Evolutionary conservation across 2,329 filamentous ascomycete species (phyloP).

Genomic region (Ilyonectria sp.): DNA sequence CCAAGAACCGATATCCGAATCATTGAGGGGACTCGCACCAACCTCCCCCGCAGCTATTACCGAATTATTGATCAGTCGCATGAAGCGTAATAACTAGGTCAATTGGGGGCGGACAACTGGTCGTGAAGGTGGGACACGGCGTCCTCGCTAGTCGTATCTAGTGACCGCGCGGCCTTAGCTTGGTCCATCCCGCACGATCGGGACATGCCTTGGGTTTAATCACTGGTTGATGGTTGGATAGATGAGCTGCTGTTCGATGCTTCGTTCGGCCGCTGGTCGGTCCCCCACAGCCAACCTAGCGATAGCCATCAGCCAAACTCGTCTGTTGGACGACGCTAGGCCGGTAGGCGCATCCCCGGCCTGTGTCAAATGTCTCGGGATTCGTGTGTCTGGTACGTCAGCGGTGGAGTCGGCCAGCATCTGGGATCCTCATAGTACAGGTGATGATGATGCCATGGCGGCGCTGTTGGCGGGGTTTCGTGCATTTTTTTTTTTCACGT

Average conservation of each 20-base stretch:
- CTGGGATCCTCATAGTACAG: constrained; percentile 22
- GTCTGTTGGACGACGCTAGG: not conserved
- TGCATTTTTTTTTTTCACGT: not conserved
- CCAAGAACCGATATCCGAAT: not conserved
- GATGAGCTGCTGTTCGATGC: not conserved
- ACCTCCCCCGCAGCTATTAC: not conserved
- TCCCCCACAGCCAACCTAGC: not conserved
- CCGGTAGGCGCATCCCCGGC: constrained; percentile 2
- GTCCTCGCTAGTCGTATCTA: constrained; percentile 3
- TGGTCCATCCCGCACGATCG: constrained; percentile 7
- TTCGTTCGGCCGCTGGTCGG: constrained; percentile 3
- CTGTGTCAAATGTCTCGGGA: constrained; percentile 23
- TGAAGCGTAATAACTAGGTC: not conserved
- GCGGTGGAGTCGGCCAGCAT: constrained; percentile 29
- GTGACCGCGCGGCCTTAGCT: constrained; percentile 7
- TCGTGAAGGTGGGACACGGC: constrained; percentile 1
- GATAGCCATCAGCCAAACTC: not conserved
- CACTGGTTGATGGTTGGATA: not conserved
- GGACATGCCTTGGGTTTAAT: constrained; percentile 2
- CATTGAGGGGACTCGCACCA: not conserved
- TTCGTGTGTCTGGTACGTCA: constrained; percentile 33
- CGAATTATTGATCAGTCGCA: not conserved
- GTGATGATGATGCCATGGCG: constrained; percentile 9
- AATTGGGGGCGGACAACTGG: not conserved
- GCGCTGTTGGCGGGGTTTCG: constrained; percentile 14